These are phyloP conservation scores for Hypoxylon sp. DNA, from an alignment of 2,329 filamentous ascomycete species.

Conservation along the genomic window DNA sequence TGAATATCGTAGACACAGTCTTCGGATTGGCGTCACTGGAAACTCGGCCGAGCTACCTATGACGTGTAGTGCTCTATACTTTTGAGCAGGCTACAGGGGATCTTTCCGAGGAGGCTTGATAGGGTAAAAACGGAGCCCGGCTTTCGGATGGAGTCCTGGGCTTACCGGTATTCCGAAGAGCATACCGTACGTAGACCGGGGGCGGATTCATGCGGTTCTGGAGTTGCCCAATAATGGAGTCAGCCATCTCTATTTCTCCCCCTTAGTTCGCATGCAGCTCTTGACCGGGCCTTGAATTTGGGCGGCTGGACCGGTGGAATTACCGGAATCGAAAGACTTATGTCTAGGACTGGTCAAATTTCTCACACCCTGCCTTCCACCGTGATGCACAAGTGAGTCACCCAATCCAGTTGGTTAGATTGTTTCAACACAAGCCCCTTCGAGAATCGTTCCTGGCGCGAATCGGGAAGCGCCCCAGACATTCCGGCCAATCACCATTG, in stretches of 20 bases:
- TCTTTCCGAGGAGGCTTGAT: not conserved
- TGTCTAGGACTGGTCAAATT: conserved; percentile 15
- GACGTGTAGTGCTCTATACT: conserved; percentile 27
- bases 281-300: conserved; percentile 13
- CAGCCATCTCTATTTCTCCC: conserved; percentile 14
- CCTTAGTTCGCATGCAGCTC: conserved; percentile 22
- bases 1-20: conserved; percentile 2
- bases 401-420: conserved; percentile 29
- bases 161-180: conserved; percentile 16
- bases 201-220: conserved; percentile 14
- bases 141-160: conserved; percentile 18
- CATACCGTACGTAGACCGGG: conserved; percentile 22
- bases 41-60: conserved; percentile 16
- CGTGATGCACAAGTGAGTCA: conserved; percentile 31
- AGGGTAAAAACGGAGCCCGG: conserved; percentile 15
- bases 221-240: conserved; percentile 20
- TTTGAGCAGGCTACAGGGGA: conserved; percentile 12
- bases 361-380: conserved; percentile 19
- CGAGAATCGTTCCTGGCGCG: conserved; percentile 23
- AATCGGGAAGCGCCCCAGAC: conserved; percentile 31
- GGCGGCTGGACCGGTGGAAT: conserved; percentile 1
- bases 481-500: conserved; percentile 33
- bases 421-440: conserved; percentile 28
- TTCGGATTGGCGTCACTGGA: conserved; percentile 28
- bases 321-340: conserved; percentile 11